Evolutionary conservation across 805 yeast species (phyloP).

Genomic region (Kluyveromyces nonfermentans): DNA sequence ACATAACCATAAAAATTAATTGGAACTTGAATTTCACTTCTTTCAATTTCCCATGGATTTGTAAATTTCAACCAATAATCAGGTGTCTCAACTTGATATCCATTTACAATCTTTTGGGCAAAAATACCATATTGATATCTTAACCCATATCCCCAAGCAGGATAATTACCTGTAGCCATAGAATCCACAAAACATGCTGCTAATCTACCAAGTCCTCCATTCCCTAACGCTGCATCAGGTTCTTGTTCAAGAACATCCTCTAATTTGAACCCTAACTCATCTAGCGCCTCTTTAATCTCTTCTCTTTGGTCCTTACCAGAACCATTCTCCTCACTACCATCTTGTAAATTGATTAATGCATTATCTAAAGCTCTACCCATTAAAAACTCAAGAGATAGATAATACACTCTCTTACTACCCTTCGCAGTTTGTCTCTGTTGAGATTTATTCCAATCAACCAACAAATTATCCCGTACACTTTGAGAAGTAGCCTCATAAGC

Average conservation of each 20-base stretch:
- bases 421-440: slow-evolving; percentile 80
- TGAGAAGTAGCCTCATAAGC: slow-evolving; percentile 86
- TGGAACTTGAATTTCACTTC: slow-evolving; percentile 80
- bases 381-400: slow-evolving; percentile 76
- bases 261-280: slow-evolving; percentile 74
- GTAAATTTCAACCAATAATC: slow-evolving; percentile 87
- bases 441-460: slow-evolving; percentile 86
- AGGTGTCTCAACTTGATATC: slow-evolving; percentile 90
- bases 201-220: slow-evolving; percentile 89
- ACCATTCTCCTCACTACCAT: slow-evolving; percentile 20
- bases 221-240: slow-evolving; percentile 92
- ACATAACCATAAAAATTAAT: slow-evolving; percentile 84
- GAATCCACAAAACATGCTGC: slow-evolving; percentile 95
- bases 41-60: slow-evolving; percentile 90
- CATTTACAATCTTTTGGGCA: slow-evolving; percentile 80
- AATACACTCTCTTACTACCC: slow-evolving; percentile 80
- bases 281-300: slow-evolving; percentile 44
- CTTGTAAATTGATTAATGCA: slow-evolving; percentile 73
- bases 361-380: slow-evolving; percentile 96
- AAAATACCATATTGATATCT: slow-evolving; percentile 92
- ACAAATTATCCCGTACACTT: slow-evolving; percentile 67
- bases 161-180: slow-evolving; percentile 72
- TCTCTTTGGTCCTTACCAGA: slow-evolving; percentile 47
- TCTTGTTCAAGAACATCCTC: slow-evolving; percentile 82
- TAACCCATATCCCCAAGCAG: slow-evolving; percentile 95